phyloP scores from a whole-genome alignment of 139 green algal genomes.

The Pseudopediastrum boryanum region DNA sequence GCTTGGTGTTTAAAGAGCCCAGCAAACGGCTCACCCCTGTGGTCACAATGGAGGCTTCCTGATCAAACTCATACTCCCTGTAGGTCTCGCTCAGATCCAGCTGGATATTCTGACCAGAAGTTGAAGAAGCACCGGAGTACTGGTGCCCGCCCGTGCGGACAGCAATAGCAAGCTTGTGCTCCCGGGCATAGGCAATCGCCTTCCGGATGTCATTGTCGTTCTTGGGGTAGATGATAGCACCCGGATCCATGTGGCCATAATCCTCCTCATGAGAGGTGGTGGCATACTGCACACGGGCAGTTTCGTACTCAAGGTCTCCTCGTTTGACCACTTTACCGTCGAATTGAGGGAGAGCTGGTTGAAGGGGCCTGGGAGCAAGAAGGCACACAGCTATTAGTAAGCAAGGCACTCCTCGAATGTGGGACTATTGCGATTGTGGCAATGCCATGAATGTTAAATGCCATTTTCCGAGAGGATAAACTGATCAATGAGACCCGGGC shows the following conservation, averaged over 20 bases:
- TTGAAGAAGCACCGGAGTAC: slow-evolving; percentile 23
- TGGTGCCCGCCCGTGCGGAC: slow-evolving; percentile 3
- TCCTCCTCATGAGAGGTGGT: not conserved
- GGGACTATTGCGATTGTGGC: too few relatives aligned
- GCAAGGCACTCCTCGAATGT: too few relatives aligned
- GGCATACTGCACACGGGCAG: not conserved
- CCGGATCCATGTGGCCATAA: not conserved
- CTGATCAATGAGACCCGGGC: too few relatives aligned
- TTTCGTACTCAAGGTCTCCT: not conserved
- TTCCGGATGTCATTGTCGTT: not conserved
- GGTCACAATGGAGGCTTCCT: not conserved
- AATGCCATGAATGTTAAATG: too few relatives aligned
- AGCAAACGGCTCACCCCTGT: slow-evolving; percentile 4
- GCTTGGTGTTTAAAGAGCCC: not conserved
- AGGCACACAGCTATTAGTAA: too few relatives aligned
- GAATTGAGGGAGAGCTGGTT: not conserved
- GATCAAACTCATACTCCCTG: slow-evolving; percentile 2
- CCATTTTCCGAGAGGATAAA: too few relatives aligned
- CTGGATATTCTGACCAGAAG: slow-evolving; percentile 18
- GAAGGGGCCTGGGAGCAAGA: too few relatives aligned
- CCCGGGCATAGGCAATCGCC: not conserved
- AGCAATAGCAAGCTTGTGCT: slow-evolving; percentile 3
- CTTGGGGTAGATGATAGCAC: not conserved
- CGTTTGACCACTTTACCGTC: not conserved
- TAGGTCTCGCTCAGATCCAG: slow-evolving; percentile 26